Evolutionary conservation across 441 rosid genomes (phyloP).

Genomic region (Croton laevigatus): DNA sequence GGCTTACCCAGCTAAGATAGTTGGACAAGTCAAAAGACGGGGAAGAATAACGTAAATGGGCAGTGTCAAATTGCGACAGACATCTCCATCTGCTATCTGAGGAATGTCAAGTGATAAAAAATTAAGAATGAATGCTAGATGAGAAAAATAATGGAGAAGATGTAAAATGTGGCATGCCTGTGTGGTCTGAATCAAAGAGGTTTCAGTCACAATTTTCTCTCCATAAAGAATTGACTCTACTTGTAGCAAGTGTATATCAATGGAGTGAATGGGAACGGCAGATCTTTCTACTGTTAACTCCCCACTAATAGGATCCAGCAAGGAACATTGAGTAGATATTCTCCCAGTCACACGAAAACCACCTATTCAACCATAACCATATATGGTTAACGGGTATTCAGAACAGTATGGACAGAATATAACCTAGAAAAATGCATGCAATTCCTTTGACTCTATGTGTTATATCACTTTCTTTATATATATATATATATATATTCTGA

Average conservation of each 20-base stretch:
- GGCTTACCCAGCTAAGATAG: constrained; percentile 74
- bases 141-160: constrained; percentile 4
- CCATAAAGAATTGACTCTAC: constrained; percentile 73
- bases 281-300: constrained; percentile 76
- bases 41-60: constrained; percentile 78
- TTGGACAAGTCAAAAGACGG: constrained; percentile 80
- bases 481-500: too few relatives aligned
- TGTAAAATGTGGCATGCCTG: constrained; percentile 44
- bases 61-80: constrained; percentile 56
- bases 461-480: too few relatives aligned
- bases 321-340: constrained; percentile 62
- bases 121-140: constrained; percentile 5
- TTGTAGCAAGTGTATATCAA: constrained; percentile 68
- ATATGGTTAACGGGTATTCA: constrained; percentile 10
- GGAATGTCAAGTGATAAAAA: constrained; percentile 18
- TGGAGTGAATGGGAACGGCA: constrained; percentile 62
- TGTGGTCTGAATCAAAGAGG: constrained; percentile 83
- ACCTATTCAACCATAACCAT: constrained; percentile 44
- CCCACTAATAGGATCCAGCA: constrained; percentile 73
- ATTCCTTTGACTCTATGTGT: too few relatives aligned
- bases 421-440: background rate
- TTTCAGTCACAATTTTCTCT: constrained; percentile 76
- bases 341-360: constrained; percentile 81
- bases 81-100: constrained; percentile 88
- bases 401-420: constrained; percentile 2